A percentile compares a stretch with the other conserved stretches of the same genome.
Conservation (phyloP, 2,329 filamentous ascomycete genomes). For the Bipolaris oryzae region DNA sequence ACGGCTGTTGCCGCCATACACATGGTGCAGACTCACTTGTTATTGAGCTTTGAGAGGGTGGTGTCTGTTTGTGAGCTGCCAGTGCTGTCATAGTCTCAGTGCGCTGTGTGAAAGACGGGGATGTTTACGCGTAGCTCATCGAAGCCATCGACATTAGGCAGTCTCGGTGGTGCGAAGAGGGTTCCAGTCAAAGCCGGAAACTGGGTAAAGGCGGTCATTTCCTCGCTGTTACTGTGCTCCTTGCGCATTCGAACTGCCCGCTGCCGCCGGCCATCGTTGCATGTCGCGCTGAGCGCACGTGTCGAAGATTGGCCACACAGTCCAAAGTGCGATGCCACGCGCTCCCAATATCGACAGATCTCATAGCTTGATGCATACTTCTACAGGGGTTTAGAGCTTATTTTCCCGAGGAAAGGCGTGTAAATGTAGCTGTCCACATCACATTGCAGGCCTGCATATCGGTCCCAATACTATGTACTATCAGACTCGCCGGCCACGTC, state of each 20-base stretch:
- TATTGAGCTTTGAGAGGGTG: slow-evolving; percentile 21
- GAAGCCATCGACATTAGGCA: slow-evolving; percentile 51
- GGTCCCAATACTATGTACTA: slow-evolving; percentile 57
- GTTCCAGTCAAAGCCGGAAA: slow-evolving; percentile 15
- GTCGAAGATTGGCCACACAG: slow-evolving; percentile 40
- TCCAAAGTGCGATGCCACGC: slow-evolving; percentile 48
- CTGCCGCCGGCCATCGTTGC: slow-evolving; percentile 16
- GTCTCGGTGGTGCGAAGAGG: slow-evolving; percentile 51
- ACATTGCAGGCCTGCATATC: slow-evolving; percentile 58
- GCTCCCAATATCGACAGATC: slow-evolving; percentile 51
- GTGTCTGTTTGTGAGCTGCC: slow-evolving; percentile 45
- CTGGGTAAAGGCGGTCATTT: slow-evolving; percentile 5
- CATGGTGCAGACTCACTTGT: slow-evolving; percentile 51
- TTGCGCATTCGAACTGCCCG: slow-evolving; percentile 20
- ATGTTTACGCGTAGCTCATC: slow-evolving; percentile 31
- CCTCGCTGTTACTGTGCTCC: slow-evolving; percentile 14
- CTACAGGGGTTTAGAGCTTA: slow-evolving; percentile 60
- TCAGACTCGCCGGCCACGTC: slow-evolving; percentile 56
- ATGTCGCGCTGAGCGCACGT: slow-evolving; percentile 25
- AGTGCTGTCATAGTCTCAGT: slow-evolving; percentile 54
- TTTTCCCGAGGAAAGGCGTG: slow-evolving; percentile 66
- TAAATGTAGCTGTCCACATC: slow-evolving; percentile 67
- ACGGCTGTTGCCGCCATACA: slow-evolving; percentile 54
- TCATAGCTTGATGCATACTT: slow-evolving; percentile 55
- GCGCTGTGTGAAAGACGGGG: slow-evolving; percentile 52